phyloP scores from a whole-genome alignment of 768 basidiomycete species.

The Calocera viscosa region DNA sequence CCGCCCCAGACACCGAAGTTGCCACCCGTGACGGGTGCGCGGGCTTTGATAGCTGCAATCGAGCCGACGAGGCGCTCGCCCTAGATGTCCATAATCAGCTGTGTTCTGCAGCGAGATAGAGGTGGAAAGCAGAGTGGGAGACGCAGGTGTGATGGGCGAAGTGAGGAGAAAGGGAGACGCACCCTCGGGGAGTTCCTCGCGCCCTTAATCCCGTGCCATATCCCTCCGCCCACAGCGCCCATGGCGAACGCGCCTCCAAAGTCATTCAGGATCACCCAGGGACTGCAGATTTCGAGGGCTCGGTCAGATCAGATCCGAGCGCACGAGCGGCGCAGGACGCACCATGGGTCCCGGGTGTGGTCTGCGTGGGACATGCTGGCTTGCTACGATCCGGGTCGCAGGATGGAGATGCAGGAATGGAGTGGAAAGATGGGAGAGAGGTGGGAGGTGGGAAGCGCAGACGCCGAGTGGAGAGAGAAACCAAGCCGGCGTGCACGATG shows the following conservation, averaged over 20 bases:
- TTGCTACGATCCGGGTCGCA: not conserved
- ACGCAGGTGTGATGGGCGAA: too few relatives aligned
- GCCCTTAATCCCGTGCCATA: constrained; percentile 98
- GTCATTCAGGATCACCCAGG: constrained; percentile 97
- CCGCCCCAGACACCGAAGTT: constrained; percentile 96
- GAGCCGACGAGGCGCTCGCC: constrained; percentile 92
- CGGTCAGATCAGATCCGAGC: constrained; percentile 13
- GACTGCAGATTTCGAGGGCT: constrained; percentile 44
- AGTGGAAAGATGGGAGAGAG: not conserved
- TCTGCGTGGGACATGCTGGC: constrained; percentile 70
- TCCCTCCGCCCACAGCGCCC: constrained; percentile 94
- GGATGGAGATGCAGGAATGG: too few relatives aligned
- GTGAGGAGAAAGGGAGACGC: too few relatives aligned
- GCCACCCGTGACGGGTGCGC: constrained; percentile 94
- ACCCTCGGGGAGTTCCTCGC: constrained; percentile 92
- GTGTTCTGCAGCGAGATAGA: not conserved
- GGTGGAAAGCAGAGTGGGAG: not conserved
- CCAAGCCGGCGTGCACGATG: not conserved
- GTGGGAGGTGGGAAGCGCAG: not conserved
- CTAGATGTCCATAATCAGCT: constrained; percentile 29
- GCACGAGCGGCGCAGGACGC: constrained; percentile 18
- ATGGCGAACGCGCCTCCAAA: constrained; percentile 96
- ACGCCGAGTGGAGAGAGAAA: not conserved
- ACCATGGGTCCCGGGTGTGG: constrained; percentile 91
- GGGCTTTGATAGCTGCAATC: constrained; percentile 90